Base-by-base conservation (phyloP, 257 asterid genomes). In the Plantago major region DNA sequence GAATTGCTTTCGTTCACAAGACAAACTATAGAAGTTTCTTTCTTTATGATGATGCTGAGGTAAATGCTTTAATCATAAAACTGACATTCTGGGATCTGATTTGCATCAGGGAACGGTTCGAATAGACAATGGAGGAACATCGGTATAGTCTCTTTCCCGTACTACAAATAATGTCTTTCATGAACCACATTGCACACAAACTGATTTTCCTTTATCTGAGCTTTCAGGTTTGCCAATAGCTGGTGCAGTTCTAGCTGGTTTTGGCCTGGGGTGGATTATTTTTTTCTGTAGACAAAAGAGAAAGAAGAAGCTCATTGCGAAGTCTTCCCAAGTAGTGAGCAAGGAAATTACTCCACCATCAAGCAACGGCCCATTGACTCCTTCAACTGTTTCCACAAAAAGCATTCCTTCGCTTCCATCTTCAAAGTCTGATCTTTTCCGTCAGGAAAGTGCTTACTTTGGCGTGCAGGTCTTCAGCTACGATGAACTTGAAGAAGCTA, bases 401-500 rank as follows among this genome's bases (percentile, higher is more conserved):
- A 74, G 76, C 65, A 65, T 71, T 55, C 73, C 85, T 67, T 84
- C 95, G 0, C 33, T 67, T 75, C 78, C 79, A 14, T 77, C 93
- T 60, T 65, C 85, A 3, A 67, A 30, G 42, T 63, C 72, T 3
- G 81, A 80, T 46, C 74, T 67, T 33, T 33, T 7, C 63, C 83
- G 75, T 40, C 64, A 72, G 51, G 52, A 62, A 1, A 69, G 76
- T 6, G 47, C 83, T 42, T 71, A 78, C 64, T 68, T 69, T 2
- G 97, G 96, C 18, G 93, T 78, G 62, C 89, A 79, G 50, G 68
- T 87, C 60, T 90, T 87, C 56, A 72, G 58, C 61, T 83, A 81
- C 54, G 14, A 66, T 7, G 97, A 90, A 62, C 90, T 90, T 17
- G 87, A 87, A 82, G 81, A 73, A 73, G 97, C 97, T 51, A 90